These are phyloP conservation scores for Geopyxis carbonaria DNA, from an alignment of 495 filamentous ascomycete species.

Conservation along the genomic window DNA sequence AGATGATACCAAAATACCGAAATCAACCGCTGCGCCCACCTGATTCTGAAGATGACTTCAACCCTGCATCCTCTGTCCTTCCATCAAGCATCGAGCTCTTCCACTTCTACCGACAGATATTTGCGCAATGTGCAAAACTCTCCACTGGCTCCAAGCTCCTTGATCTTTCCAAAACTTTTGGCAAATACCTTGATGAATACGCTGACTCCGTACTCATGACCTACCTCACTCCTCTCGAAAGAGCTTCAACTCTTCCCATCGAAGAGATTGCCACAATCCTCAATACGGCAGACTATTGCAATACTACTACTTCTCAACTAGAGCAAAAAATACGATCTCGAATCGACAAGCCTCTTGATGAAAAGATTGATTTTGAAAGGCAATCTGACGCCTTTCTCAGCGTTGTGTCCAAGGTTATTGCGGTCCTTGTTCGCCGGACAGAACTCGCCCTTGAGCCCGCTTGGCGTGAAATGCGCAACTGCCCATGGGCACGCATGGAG, in stretches of 20 bases:
- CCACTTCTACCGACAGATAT: constrained; percentile 77
- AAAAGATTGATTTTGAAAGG: constrained; percentile 69
- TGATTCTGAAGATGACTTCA: constrained; percentile 79
- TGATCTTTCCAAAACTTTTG: constrained; percentile 68
- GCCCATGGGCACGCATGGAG: constrained; percentile 87
- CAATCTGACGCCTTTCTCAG: constrained; percentile 93
- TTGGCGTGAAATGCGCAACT: constrained; percentile 96
- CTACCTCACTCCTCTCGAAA: constrained; percentile 38
- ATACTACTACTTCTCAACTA: constrained; percentile 74
- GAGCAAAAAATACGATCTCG: constrained; percentile 87
- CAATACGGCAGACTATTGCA: constrained; percentile 96
- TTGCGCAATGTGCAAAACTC: constrained; percentile 90
- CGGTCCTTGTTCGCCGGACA: constrained; percentile 65
- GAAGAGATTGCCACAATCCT: constrained; percentile 72
- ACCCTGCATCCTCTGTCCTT: constrained; percentile 55
- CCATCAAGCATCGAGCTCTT: constrained; percentile 92
- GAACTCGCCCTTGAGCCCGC: constrained; percentile 65
- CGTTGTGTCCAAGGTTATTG: constrained; percentile 73
- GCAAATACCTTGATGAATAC: constrained; percentile 90
- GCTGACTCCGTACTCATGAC: constrained; percentile 78
- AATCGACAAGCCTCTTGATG: constrained; percentile 59
- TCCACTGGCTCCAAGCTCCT: constrained; percentile 75
- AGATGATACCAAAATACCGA: constrained; percentile 78
- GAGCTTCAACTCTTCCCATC: constrained; percentile 36
- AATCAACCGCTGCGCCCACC: constrained; percentile 59